These are phyloP conservation scores for Vaccinium myrtillus DNA, from an alignment of 148 eudicot species.

Conservation along the genomic window DNA sequence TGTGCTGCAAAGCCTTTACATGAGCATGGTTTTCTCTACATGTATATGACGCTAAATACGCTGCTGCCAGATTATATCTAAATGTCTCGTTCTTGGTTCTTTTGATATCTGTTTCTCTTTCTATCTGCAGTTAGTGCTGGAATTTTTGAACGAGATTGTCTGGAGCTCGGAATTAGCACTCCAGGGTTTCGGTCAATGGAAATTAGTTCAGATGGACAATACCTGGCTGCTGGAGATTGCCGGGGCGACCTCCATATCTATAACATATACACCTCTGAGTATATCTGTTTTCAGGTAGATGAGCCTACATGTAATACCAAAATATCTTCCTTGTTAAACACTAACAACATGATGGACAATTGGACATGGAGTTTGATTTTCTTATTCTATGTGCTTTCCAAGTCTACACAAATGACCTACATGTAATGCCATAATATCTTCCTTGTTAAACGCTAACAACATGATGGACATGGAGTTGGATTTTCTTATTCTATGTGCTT, in stretches of 20 bases:
- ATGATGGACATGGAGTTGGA: neutral
- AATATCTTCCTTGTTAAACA: neutral
- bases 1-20: neutral
- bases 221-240: slow-evolving; percentile 59
- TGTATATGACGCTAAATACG: neutral
- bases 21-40: neutral
- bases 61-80: neutral
- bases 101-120: neutral
- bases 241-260: slow-evolving; percentile 50
- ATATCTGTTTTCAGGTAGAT: slow-evolving; percentile 44
- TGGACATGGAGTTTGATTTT: neutral
- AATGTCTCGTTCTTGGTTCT: slow-evolving; percentile 8
- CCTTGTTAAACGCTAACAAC: neutral
- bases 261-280: slow-evolving; percentile 39
- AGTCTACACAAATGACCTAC: neutral
- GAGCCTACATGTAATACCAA: neutral
- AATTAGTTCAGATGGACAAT: slow-evolving; percentile 58
- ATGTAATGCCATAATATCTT: neutral
- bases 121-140: slow-evolving; percentile 46
- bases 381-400: neutral
- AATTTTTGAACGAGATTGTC: slow-evolving; percentile 50
- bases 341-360: neutral
- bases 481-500: neutral
- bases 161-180: slow-evolving; percentile 29
- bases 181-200: slow-evolving; percentile 50